Evolutionary conservation across 2,329 filamentous ascomycete genomes (phyloP).

Genomic region (Scedosporium aurantiacum): DNA sequence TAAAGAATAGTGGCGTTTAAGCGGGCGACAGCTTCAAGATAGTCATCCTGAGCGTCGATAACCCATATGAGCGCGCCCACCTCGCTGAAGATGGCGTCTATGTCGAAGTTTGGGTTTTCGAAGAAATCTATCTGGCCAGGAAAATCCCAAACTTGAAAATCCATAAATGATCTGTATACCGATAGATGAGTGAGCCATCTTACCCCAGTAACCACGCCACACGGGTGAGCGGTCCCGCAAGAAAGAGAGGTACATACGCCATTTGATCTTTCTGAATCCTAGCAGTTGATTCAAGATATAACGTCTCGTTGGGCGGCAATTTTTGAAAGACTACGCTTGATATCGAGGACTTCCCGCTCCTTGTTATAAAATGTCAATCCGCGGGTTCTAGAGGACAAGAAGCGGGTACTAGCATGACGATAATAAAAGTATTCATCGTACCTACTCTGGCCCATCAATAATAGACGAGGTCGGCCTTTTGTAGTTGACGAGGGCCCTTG

Average conservation of each 20-base stretch:
- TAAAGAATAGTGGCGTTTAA: constrained; percentile 84
- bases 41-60: constrained; percentile 96
- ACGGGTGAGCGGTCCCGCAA: not conserved
- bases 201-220: constrained; percentile 2
- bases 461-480: constrained; percentile 68
- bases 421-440: constrained; percentile 27
- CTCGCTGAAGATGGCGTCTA: constrained; percentile 87
- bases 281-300: constrained; percentile 92
- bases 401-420: not conserved
- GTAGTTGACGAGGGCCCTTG: constrained; percentile 27
- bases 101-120: constrained; percentile 78
- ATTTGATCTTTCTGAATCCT: constrained; percentile 91
- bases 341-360: constrained; percentile 96
- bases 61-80: constrained; percentile 96
- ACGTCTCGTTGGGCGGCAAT: constrained; percentile 84
- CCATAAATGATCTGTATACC: constrained; percentile 77
- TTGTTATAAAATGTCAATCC: constrained; percentile 25
- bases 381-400: not conserved
- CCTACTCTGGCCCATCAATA: constrained; percentile 95
- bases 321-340: constrained; percentile 99
- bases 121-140: constrained; percentile 87
- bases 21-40: constrained; percentile 77
- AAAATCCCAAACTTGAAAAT: constrained; percentile 97
- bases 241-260: constrained; percentile 51
- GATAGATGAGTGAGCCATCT: constrained; percentile 12